A percentile compares a stretch with the other conserved stretches of the same genome.
These are phyloP conservation scores for Pseudocercospora fijiensis DNA, from an alignment of 2,329 filamentous ascomycete species.

Conservation along the genomic window DNA sequence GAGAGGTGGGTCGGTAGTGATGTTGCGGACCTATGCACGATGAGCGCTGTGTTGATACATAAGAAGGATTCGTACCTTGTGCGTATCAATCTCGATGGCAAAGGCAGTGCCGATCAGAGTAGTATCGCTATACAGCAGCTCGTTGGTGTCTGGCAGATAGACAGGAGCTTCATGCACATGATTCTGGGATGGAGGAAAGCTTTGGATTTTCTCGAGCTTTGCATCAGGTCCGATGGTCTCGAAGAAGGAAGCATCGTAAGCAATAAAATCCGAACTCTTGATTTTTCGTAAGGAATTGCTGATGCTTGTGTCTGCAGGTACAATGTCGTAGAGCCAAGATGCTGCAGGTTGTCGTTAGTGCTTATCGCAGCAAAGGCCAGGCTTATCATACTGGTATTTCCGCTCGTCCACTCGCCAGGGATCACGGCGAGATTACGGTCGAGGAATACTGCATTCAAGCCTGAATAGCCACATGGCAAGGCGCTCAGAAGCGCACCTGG, in stretches of 20 bases:
- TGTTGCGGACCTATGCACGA: constrained; percentile 13
- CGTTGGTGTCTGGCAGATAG: constrained; percentile 30
- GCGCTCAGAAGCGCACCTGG: constrained; percentile 15
- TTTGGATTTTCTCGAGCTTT: constrained; percentile 28
- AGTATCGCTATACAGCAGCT: constrained; percentile 33
- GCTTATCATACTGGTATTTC: constrained; percentile 17
- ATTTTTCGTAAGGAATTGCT: constrained; percentile 16
- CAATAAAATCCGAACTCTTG: constrained; percentile 29
- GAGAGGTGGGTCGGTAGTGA: constrained; percentile 26
- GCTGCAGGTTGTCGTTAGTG: constrained; percentile 11
- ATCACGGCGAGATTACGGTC: constrained; percentile 27
- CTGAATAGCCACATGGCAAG: constrained; percentile 20
- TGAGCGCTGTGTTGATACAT: neutral
- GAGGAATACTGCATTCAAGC: constrained; percentile 22
- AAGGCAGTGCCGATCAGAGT: constrained; percentile 25
- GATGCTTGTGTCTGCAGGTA: constrained; percentile 21
- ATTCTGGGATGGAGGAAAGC: constrained; percentile 19
- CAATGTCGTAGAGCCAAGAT: constrained; percentile 23
- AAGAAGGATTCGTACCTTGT: constrained; percentile 13
- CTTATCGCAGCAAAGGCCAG: neutral
- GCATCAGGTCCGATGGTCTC: constrained; percentile 31
- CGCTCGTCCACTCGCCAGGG: constrained; percentile 23
- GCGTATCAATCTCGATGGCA: constrained; percentile 29
- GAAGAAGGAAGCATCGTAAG: constrained; percentile 31
- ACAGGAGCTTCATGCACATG: constrained; percentile 34